Conservation (phyloP, 2,329 filamentous ascomycete genomes). For the Zymoseptoria pseudotritici region DNA sequence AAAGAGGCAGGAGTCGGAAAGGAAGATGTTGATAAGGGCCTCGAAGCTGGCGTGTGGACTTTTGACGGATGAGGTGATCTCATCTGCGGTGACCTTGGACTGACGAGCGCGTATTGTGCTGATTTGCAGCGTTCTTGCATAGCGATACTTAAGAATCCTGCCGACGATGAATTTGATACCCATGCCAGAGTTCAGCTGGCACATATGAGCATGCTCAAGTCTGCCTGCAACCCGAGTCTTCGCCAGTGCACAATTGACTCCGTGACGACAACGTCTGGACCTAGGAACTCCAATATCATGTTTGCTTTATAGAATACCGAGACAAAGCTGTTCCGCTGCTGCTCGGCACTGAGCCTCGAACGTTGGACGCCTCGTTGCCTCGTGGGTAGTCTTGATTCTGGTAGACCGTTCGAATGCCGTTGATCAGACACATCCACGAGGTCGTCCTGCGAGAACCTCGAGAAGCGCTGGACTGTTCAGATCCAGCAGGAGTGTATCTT, state of each 20-base stretch:
- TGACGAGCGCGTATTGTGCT: not conserved
- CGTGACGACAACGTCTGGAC: too few relatives aligned
- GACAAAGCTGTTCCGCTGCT: too few relatives aligned
- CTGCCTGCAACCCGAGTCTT: too few relatives aligned
- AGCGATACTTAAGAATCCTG: not conserved
- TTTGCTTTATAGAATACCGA: too few relatives aligned
- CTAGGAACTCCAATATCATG: too few relatives aligned
- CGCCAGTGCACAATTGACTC: too few relatives aligned
- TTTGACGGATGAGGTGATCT: conserved; percentile 9
- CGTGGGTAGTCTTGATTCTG: not conserved
- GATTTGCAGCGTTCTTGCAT: not conserved
- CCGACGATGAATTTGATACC: not conserved
- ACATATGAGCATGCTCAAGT: not conserved
- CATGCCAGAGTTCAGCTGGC: not conserved
- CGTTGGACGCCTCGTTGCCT: not conserved
- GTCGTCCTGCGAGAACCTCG: not conserved
- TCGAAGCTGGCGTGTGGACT: conserved; percentile 19
- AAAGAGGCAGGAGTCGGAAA: conserved; percentile 22
- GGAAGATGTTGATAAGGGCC: conserved; percentile 1
- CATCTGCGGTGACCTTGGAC: not conserved
- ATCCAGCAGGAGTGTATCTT: not conserved
- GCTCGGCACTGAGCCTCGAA: not conserved
- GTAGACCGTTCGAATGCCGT: not conserved
- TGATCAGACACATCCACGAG: not conserved
- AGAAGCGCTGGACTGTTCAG: not conserved